phyloP scores from a whole-genome alignment of 768 basidiomycete genomes.

The Polyporus arcularius region DNA sequence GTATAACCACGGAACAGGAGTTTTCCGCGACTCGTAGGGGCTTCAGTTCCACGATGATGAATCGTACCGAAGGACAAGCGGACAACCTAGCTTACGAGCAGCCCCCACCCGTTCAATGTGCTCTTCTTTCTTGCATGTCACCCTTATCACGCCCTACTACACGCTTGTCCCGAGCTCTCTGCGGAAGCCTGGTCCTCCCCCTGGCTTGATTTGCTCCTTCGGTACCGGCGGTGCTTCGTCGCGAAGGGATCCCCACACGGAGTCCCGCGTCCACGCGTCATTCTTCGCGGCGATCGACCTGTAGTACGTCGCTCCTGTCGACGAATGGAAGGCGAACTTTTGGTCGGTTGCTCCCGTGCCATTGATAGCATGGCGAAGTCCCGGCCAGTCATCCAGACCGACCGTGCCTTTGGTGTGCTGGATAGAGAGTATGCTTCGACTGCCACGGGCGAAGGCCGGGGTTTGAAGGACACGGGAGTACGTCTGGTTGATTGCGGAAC shows the following conservation, averaged over 20 bases:
- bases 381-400: constrained; percentile 10
- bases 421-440: neutral
- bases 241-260: constrained; percentile 9
- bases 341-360: constrained; percentile 13
- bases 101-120: neutral
- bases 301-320: constrained; percentile 4
- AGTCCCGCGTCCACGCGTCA: constrained; percentile 8
- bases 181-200: constrained; percentile 7
- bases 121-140: neutral
- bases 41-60: too few relatives aligned
- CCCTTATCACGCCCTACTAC: neutral
- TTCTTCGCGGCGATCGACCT: constrained; percentile 7
- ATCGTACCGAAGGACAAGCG: neutral
- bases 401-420: constrained; percentile 9
- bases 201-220: constrained; percentile 5
- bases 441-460: constrained; percentile 5
- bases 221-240: constrained; percentile 7
- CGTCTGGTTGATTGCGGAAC: constrained; percentile 9
- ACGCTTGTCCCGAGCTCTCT: neutral
- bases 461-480: constrained; percentile 5
- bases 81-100: neutral
- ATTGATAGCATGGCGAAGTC: constrained; percentile 11
- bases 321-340: constrained; percentile 7
- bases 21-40: too few relatives aligned
- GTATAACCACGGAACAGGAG: neutral